These are phyloP conservation scores for Hypholoma fasciculare DNA, from an alignment of 768 basidiomycete species.

Conservation along the genomic window DNA sequence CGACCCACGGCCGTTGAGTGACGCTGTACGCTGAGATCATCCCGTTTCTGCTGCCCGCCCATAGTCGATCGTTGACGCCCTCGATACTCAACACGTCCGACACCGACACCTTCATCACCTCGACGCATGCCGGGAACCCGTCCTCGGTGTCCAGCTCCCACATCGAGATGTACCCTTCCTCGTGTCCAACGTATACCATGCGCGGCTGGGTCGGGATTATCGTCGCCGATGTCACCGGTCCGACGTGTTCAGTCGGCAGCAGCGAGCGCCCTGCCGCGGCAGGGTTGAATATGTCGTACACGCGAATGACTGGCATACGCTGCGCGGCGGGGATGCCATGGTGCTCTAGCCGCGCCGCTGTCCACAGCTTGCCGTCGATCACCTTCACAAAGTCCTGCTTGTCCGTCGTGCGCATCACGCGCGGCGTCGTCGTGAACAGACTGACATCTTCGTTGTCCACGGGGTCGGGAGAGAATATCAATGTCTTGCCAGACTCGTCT, in stretches of 20 bases:
- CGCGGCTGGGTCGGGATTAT: constrained; percentile 68
- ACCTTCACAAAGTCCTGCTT: constrained; percentile 80
- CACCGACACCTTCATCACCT: constrained; percentile 76
- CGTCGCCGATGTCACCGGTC: constrained; percentile 81
- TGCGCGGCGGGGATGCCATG: constrained; percentile 34
- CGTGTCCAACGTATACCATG: constrained; percentile 84
- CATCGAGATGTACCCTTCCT: constrained; percentile 86
- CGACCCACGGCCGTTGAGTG: constrained; percentile 71
- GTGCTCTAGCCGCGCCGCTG: constrained; percentile 58
- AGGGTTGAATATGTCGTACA: constrained; percentile 75
- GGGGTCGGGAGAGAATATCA: constrained; percentile 63
- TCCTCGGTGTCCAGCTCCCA: constrained; percentile 64
- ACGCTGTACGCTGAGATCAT: constrained; percentile 83
- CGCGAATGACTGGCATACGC: constrained; percentile 71
- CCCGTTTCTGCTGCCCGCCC: constrained; percentile 87
- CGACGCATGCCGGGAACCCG: constrained; percentile 63
- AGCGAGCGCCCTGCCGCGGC: constrained; percentile 55
- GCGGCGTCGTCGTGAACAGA: constrained; percentile 49
- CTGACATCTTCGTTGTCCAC: constrained; percentile 41
- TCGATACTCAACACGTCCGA: constrained; percentile 84
- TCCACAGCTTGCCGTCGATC: constrained; percentile 82
- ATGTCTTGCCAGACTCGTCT: constrained; percentile 83
- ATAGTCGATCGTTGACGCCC: constrained; percentile 81
- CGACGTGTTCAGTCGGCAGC: constrained; percentile 69
- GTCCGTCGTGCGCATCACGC: constrained; percentile 71